phyloP scores from a whole-genome alignment of 305 asterid genomes.

The Stenogyne calaminthoides region DNA sequence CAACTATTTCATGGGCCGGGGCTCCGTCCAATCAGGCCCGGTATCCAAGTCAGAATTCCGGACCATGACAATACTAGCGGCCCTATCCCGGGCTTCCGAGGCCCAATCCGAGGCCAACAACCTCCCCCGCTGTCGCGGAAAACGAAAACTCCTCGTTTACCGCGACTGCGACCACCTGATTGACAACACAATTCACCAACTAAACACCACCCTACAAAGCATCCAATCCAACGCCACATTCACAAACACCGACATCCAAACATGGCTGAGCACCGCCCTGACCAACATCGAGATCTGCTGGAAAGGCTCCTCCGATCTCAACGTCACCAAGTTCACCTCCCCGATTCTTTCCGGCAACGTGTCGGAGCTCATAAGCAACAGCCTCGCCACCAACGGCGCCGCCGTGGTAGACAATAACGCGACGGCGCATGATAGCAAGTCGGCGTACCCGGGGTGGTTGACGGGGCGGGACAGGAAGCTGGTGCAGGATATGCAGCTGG shows the following conservation, averaged over 20 bases:
- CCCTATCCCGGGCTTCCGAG: conserved; percentile 51
- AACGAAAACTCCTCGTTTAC: conserved; percentile 42
- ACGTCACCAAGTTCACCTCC: conserved; percentile 56
- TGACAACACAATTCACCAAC: conserved; percentile 56
- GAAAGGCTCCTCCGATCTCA: conserved; percentile 62
- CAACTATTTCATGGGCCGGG: conserved; percentile 49
- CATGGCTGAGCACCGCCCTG: conserved; percentile 88
- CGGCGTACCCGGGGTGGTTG: conserved; percentile 74
- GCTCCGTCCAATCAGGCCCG: conserved; percentile 30
- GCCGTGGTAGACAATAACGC: conserved; percentile 39
- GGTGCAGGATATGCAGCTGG: conserved; percentile 44
- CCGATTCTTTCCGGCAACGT: conserved; percentile 66
- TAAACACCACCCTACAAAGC: conserved; percentile 52
- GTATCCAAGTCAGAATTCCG: conserved; percentile 50
- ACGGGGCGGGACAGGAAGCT: conserved; percentile 47
- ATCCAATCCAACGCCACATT: conserved; percentile 49
- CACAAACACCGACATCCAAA: conserved; percentile 67
- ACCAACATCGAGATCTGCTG: conserved; percentile 81
- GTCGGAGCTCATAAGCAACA: conserved; percentile 69
- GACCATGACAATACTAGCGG: conserved; percentile 53
- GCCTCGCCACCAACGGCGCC: conserved; percentile 67
- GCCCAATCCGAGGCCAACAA: conserved; percentile 41
- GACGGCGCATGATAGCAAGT: no score
- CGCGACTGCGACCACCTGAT: conserved; percentile 64
- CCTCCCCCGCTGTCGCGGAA: conserved; percentile 43